Base-by-base conservation (phyloP, 2,329 filamentous ascomycete species). In the Epichloe hybrida region DNA sequence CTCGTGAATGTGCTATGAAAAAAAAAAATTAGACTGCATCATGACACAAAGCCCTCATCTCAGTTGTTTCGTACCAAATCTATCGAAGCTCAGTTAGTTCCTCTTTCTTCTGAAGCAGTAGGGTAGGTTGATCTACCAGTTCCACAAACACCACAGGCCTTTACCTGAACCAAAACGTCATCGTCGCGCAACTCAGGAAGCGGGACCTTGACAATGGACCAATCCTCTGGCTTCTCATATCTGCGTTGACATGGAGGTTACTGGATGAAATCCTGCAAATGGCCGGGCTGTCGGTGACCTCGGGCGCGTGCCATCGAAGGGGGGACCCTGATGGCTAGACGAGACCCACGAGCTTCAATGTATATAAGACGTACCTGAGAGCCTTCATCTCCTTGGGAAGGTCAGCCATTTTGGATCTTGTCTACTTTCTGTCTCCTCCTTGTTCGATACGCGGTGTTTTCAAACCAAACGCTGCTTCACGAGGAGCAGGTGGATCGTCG, bases 161-260 rank as follows among this genome's bases (percentile, higher is more conserved):
- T 83, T 61, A 84, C 80, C 67, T 84, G 81, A 66, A 83, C 73
- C 58, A 81, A 66, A 56, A 82, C 69, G 64, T 83, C 79, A 53
- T 79, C 74, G 27, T 79, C 71, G 57, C 78, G 74, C 56, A 83
- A 66, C 57, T 69, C 72, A 20, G 81, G 81, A 6, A 84, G 73
- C 55, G 81, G 79, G 37, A 83, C 75, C 11, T 78, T 69, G 56
- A 83, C 79, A 53, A 84, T 73, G 56, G 72, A 71, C 66, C 75
- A 82, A 53, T 76, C 71, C 62, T 79, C 70, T 42, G 79, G 79
- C 72, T 81, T 76, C 65, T 79, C 75, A 68, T 83, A 82, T 65
- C 70, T 72, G 52, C 37, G 11, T 38, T 31, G 20, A 27, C 13
- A 37, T 20, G 46, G 37, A 21, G 23, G 47, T 43, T 31, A 36